Evolutionary conservation across 768 basidiomycete species (phyloP), one percentile per base, ranked within the genome.

Genomic region (Lenzites betulinus): DNA sequence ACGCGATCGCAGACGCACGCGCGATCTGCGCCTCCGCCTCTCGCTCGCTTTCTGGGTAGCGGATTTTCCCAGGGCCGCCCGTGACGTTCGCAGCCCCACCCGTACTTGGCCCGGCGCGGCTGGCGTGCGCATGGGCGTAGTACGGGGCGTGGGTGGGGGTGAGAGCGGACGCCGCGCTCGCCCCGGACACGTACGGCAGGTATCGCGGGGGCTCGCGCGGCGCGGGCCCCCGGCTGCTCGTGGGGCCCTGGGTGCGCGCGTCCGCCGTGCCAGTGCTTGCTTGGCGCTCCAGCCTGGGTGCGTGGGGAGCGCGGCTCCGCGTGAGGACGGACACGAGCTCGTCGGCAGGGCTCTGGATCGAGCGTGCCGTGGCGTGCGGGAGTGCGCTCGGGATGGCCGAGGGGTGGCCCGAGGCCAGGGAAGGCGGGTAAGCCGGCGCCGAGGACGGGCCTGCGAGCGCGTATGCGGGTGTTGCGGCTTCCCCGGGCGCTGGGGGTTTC

Each of bases 311-410:
- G 16, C 30, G 49, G 6, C 22, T 43, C 33, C 36, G 30, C 6
- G 59, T 49, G 59, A 60, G 20, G 36, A 33, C 59, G 1, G 59
- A 60, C 28, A 60, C 59, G 47, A 60, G 53, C 48, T 60, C 59
- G 48, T 60, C 59, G 1, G 54, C 59, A 20, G 59, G 53, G 54
- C 53, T 60, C 39, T 46, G 53, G 39, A 55, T 49, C 20, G 59
- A 54, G 28, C 35, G 28, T 16, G 57, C 33, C 38, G 38, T 33
- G 20, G 47, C 35, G 51, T 48, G 36, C 39, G 53, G 59, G n/a
- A 54, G 18, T 36, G 49, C 52, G 15, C 38, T 25, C 36, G 44
- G 46, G 52, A 2, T 20, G 28, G 46, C 22, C 15, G 22, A 41
- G 13, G 59, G 7, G 35, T 15, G 46, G 13, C 36, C 42, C 15